These are phyloP conservation scores for Colletotrichum navitas DNA, from an alignment of 2,329 filamentous ascomycete genomes.

Conservation along the genomic window DNA sequence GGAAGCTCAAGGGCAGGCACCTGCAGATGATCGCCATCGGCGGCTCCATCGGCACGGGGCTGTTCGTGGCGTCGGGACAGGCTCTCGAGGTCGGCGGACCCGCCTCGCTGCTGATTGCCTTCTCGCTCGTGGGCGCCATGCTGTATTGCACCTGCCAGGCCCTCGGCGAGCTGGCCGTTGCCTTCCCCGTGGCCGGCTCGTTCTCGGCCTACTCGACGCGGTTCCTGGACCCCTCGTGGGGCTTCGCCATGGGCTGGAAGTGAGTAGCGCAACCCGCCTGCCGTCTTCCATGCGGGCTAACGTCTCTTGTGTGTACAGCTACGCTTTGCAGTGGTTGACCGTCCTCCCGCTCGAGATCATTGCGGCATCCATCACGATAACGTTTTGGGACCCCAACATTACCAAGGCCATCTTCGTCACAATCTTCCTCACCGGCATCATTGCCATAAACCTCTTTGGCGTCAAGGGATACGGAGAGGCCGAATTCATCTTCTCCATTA, in stretches of 20 bases:
- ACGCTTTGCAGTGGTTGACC: slow-evolving; percentile 89
- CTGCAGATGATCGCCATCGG: slow-evolving; percentile 98
- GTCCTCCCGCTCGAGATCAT: slow-evolving; percentile 89
- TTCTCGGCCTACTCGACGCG: slow-evolving; percentile 93
- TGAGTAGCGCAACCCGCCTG: slow-evolving; percentile 56
- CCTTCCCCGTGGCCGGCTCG: slow-evolving; percentile 91
- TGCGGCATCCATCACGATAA: slow-evolving; percentile 85
- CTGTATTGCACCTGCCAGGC: slow-evolving; percentile 93
- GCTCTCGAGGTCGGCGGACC: slow-evolving; percentile 81
- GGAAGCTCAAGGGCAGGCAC: slow-evolving; percentile 85
- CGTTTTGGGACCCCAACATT: slow-evolving; percentile 78
- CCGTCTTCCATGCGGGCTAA: slow-evolving; percentile 11
- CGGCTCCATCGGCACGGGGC: slow-evolving; percentile 89
- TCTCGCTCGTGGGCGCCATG: slow-evolving; percentile 84
- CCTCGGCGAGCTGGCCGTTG: slow-evolving; percentile 89
- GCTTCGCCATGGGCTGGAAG: slow-evolving; percentile 97
- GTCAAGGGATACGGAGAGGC: slow-evolving; percentile 91
- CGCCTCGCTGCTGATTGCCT: slow-evolving; percentile 83
- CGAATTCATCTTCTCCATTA: slow-evolving; percentile 86
- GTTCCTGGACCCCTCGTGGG: slow-evolving; percentile 94
- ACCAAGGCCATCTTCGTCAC: slow-evolving; percentile 83
- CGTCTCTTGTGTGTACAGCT: slow-evolving; percentile 60
- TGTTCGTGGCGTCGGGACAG: slow-evolving; percentile 86
- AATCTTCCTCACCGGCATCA: slow-evolving; percentile 81
- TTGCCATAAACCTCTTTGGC: slow-evolving; percentile 87